Evolutionary conservation across 2,329 filamentous ascomycete genomes (phyloP).

Genomic region (Pseudogymnoascus sp.): DNA sequence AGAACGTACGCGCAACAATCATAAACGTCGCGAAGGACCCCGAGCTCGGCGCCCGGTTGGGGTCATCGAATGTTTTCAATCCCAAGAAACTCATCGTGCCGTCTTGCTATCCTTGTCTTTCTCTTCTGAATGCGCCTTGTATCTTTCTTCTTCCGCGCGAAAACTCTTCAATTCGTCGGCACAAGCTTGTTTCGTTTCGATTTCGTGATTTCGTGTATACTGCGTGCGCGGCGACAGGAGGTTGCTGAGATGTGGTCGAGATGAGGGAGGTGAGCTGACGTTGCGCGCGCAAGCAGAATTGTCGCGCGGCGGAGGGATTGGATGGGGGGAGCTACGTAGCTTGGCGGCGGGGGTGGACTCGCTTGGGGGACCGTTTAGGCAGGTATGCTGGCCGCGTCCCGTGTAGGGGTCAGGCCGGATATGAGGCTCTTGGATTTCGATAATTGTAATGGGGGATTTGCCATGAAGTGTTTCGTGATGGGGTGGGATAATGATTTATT

Average conservation of each 20-base stretch:
- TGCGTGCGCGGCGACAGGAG: no score
- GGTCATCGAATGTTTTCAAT: constrained; percentile 22
- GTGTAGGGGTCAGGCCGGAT: neutral
- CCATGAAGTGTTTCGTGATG: no score
- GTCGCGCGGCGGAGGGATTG: neutral
- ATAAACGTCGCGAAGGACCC: constrained; percentile 90
- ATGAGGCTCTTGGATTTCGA: no score
- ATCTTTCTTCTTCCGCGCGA: neutral
- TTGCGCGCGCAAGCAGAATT: neutral
- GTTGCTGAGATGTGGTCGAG: neutral
- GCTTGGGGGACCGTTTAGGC: neutral
- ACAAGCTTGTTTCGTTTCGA: no score
- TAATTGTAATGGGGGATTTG: no score
- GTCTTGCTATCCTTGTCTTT: neutral
- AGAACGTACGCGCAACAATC: constrained; percentile 77
- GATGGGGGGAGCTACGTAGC: neutral
- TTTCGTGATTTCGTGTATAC: neutral
- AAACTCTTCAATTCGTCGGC: no score
- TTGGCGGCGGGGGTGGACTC: neutral
- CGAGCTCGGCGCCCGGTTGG: constrained; percentile 49
- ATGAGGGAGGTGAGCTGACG: neutral
- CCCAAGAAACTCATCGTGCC: neutral
- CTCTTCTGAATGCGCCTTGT: neutral
- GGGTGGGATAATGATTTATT: no score
- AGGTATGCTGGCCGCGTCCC: neutral